Base-by-base conservation (phyloP, 2,329 filamentous ascomycete species). In the Conoideocrella luteorostrata region DNA sequence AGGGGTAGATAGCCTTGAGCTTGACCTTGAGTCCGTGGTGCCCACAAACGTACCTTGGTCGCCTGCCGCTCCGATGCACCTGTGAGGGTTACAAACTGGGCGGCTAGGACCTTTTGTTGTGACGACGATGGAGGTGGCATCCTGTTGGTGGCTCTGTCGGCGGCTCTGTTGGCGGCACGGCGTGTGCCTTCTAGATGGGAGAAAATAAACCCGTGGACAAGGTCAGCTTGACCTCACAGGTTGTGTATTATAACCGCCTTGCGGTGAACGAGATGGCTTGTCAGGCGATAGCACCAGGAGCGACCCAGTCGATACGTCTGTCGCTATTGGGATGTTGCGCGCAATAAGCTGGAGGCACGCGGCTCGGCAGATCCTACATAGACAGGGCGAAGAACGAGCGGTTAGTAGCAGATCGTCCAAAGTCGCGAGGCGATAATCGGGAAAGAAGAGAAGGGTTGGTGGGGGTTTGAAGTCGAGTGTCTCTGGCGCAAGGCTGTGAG, bases 1-100 rank as follows among this genome's bases (percentile, higher is more conserved):
- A 40, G 20, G 26, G 23, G 40, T 11, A 39, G 15, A 7, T 11
- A n/a, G 32, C 15, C 26, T 26, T 7, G 34, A 37, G 39, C 33
- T 34, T 42, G 20, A 15, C 28, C 22, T 32, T 34, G 39, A 41
- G 44, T 39, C 32, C n/a, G 23, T 28, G 28, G 26, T 40, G 23
- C 29, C 32, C 20, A 30, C 23, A n/a, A 35, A 67, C 69, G 52
- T 66, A 75, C 72, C 59, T 65, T 64, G 45, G 62, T 58, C 28
- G 72, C 71, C 26, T 59, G 62, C 47, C 68, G 65, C 41, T 72
- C 71, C 13, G 60, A 57, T 13, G 65, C 62, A 26, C 70, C 69
- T 10, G 72, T 74, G 37, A 68, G 53, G 39, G 58, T 50, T 39
- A 67, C 55, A 50, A 75, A 74, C 55, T 72, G 62, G 39, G 56